Percentiles rank a stretch among this genome's conserved stretches.
phyloP scores from a whole-genome alignment of 345 rosid genomes.

The Eucalyptus regnans region DNA sequence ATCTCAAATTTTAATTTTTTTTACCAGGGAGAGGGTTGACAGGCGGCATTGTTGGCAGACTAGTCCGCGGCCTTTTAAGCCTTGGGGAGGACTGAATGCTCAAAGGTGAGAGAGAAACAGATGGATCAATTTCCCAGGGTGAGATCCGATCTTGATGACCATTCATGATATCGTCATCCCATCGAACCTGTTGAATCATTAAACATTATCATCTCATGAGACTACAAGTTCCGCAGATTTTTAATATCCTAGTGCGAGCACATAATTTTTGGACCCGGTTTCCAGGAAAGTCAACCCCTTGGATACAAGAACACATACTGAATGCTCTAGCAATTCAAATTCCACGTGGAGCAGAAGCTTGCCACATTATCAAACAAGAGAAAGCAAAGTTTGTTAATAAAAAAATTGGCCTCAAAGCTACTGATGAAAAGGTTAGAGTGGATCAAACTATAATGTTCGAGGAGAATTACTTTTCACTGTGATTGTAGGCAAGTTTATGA shows the following conservation, averaged over 20 bases:
- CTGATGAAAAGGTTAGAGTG: background rate
- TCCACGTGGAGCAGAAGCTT: background rate
- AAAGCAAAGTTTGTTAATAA: background rate
- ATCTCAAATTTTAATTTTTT: background rate
- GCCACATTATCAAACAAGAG: background rate
- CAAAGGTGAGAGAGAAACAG: conserved; percentile 59
- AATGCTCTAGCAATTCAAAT: background rate
- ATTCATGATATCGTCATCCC: conserved; percentile 61
- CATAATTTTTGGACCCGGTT: background rate
- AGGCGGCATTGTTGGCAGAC: conserved; percentile 40
- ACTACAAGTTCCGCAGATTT: background rate
- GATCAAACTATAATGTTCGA: background rate
- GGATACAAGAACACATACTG: background rate
- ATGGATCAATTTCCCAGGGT: conserved; percentile 87
- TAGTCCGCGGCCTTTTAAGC: conserved; percentile 63
- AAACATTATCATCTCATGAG: background rate
- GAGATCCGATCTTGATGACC: conserved; percentile 69
- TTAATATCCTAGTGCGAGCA: background rate
- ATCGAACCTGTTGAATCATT: conserved; percentile 45
- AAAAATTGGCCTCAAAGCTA: background rate
- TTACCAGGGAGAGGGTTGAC: conserved; percentile 46
- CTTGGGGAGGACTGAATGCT: conserved; percentile 71
- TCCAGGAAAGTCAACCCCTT: background rate
- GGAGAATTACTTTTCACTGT: background rate
- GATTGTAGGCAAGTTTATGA: background rate